Base-by-base conservation (phyloP, 75 land plant genomes). In the Selaginella moellendorffii region DNA sequence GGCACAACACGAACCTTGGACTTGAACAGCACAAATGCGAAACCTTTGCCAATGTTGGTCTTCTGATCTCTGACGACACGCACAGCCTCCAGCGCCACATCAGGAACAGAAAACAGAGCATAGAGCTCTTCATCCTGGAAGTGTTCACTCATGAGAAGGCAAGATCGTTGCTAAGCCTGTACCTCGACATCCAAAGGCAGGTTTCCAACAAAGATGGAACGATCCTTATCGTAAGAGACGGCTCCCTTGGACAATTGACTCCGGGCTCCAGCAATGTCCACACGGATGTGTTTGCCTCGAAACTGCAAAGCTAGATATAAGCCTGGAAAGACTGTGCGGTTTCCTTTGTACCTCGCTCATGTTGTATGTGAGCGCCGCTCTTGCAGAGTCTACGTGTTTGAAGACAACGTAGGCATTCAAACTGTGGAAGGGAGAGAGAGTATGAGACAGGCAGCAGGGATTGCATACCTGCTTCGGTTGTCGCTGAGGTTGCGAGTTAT, bases 121-220 rank as follows among this genome's bases (percentile, higher is more conserved):
- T 89, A 90, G 29, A 95, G 26, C 53, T 89, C 99, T 78, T 95
- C 99, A 82, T 86, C 97, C 96, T 95, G 75, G 27, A 70, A 24
- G 27, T 23, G 19, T 61, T 5, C 5, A 36, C 14, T 5, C 10
- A 36, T 36, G 46, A 5, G 46, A 36, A 36, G 46, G 46, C 14
- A 36, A 36, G 46, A 14, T 36, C 46, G 5, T 5, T 14, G 14
- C 46, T 36, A 14, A 5, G 14, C 46, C 14, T 36, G 31, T 65
- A 84, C 99, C 85, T 89, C 80, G 28, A 89, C 96, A 76, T 95
- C 99, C 83, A 82, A 95, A 27, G 99, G 99, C 14, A 36, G 46
- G 46, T 36, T 36, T 14, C 46, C 46, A 27, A 36, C 46, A 36
- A 36, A 36, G 46, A 36, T 36, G 46, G 46, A 36, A 5, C 46